A percentile compares a stretch with the other conserved stretches of the same genome.
Evolutionary conservation across 2,329 filamentous ascomycete genomes (phyloP).

Genomic region (Colletotrichum agaves): DNA sequence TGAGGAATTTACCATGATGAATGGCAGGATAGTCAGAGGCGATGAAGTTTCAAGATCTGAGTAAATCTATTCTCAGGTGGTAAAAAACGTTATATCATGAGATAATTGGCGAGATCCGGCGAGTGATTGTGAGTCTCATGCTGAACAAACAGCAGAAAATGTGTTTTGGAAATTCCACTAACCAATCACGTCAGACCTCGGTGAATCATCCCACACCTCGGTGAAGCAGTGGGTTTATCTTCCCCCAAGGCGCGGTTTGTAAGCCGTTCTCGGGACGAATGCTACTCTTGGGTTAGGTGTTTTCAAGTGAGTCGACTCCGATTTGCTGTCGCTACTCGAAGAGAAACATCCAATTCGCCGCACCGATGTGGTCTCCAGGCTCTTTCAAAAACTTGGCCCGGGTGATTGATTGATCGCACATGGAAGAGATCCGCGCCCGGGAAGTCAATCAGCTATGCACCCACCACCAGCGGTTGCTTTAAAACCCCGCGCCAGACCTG

Average conservation of each 20-base stretch:
- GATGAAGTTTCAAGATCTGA: not conserved
- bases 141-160: slow-evolving; percentile 3
- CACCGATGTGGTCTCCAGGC: no score
- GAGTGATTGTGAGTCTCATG: not conserved
- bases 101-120: not conserved
- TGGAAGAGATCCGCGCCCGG: not conserved
- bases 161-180: slow-evolving; percentile 31
- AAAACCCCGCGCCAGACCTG: slow-evolving; percentile 16
- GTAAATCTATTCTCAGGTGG: no score
- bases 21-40: no score
- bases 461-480: not conserved
- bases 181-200: slow-evolving; percentile 35
- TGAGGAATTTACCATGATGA: slow-evolving; percentile 15
- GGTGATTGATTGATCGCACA: no score
- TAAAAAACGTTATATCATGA: no score
- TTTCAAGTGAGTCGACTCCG: not conserved
- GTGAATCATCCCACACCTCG: slow-evolving; percentile 1
- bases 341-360: not conserved
- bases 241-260: not conserved
- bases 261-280: no score
- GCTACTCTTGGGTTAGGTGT: slow-evolving; percentile 1
- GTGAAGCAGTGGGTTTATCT: slow-evolving; percentile 1
- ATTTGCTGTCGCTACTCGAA: not conserved
- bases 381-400: no score
- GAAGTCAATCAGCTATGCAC: no score